phyloP scores from a whole-genome alignment of 306 rosid genomes.

The Lagenaria siceraria region DNA sequence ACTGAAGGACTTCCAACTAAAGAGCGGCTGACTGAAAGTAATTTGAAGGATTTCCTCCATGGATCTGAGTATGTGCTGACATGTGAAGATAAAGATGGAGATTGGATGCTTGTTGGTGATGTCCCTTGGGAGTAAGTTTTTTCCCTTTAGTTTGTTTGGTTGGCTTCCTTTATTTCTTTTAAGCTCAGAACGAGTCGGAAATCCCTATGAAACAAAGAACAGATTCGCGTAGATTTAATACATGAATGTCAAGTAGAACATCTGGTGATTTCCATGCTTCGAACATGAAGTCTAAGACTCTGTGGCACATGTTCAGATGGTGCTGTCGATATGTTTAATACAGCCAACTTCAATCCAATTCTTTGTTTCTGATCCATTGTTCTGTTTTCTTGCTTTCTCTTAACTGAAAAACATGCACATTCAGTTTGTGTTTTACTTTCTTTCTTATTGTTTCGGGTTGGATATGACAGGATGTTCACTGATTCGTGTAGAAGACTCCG shows the following conservation, averaged over 20 bases:
- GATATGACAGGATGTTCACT: conserved; percentile 59
- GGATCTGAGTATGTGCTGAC: conserved; percentile 85
- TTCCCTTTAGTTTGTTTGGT: background rate
- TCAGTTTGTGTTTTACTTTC: background rate
- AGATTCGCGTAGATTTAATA: background rate
- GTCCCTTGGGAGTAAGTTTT: conserved; percentile 92
- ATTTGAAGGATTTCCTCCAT: conserved; percentile 70
- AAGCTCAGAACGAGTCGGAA: background rate
- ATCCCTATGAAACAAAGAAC: background rate
- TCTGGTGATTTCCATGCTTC: background rate
- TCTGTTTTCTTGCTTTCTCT: background rate
- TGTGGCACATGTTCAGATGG: background rate
- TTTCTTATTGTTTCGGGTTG: conserved; percentile 2
- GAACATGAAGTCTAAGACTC: background rate
- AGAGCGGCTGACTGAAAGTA: conserved; percentile 69
- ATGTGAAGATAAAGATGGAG: conserved; percentile 89
- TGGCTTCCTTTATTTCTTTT: background rate
- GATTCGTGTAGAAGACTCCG: conserved; percentile 68
- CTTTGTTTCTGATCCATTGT: background rate
- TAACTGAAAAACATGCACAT: background rate
- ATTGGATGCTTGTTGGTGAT: conserved; percentile 99
- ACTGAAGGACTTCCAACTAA: conserved; percentile 50
- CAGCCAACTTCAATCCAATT: background rate
- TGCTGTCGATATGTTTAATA: background rate
- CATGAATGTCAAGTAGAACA: background rate